Evolutionary conservation across 1,284 basidiomycete species (phyloP), one percentile per base, ranked within the genome.

Genomic region (Puccinia sorghi): DNA sequence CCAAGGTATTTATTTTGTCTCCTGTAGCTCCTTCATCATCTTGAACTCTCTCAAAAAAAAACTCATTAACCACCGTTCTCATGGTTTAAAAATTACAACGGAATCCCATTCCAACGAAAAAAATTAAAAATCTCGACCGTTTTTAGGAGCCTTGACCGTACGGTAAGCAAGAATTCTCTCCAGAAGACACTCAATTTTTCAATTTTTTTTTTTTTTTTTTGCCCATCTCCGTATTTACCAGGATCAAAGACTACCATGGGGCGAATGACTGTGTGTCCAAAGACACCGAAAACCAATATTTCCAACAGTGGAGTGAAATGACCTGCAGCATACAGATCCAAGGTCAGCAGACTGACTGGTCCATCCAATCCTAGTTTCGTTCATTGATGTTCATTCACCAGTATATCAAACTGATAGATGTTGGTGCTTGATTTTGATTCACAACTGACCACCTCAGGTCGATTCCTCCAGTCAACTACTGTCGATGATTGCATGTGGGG

Each of bases 311-410:
- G 46, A 41, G 27, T 70, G 41, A 78, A 8, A 69, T 70, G 52
- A 78, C 75, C 46, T 78, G 75, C 32, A 78, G 75, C 39, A 78
- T 78, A 48, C 75, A 78, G 27, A 66, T 78, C 11, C 75, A 67
- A 78, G 75, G 75, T 70, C n/a, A 64, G 43, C 43, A 7, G 43
- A 46, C 8, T 12, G 32, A 64, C 32, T 9, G 39, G 20, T 37
- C 61, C 22, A 48, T 20, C 12, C 1, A 5, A 50, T 25, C 17
- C n/a, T 17, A 50, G 25, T 43, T 48, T 15, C 20, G 15, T 46
- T 7, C 15, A 17, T 46, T 46, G 43, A 46, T 46, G 11, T 7
- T 46, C 15, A 46, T 46, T 46, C 2, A 46, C 9, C 2, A 12
- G 9, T 17, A 46, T 12, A 46, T 46, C 43, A 46, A 46, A 46